Base-by-base conservation (phyloP, 306 rosid genomes). In the Comarum palustre region DNA sequence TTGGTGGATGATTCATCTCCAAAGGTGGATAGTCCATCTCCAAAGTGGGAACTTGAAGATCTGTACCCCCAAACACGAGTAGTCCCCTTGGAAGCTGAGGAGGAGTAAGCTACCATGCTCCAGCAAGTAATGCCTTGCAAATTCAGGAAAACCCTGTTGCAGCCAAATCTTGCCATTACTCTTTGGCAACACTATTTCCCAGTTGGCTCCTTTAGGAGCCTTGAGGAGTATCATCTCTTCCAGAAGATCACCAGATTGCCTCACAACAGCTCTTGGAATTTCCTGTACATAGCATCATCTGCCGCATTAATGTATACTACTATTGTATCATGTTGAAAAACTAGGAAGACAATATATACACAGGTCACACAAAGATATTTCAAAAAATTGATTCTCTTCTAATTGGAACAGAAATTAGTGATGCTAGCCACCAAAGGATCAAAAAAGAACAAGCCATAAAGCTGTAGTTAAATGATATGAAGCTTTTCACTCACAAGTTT, bases 1-100 rank as follows among this genome's bases (percentile, higher is more conserved):
- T 31, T 1, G 34, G 12, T 47, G 60, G 8, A 48, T 31, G 31
- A 13, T 31, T 13, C 27, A 68, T 48, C 73, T 68, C 73, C 38
- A 10, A 10, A 47, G 73, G 29, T 52, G 60, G 24, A 48, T 68
- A 68, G 5, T 47, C 12, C 5, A 68, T 48, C 73, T 68, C 73
- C 22, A 48, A 4, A 27, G 73, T 31, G 39, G n/a, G n/a, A n/a
- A n/a, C 24, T 16, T 29, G 25, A 45, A 68, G 29, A 68, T 68
- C 41, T 34, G 58, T 16, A 68, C 42, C 11, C 24, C 2, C 10
- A 68, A 68, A 15, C 31, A 22, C 3, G 38, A 68, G 47, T 16
- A 43, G 8, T 7, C 19, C 58, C 72, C 72, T 68, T 16, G 15
- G 34, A 5, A 46, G 7, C 9, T 25, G 58, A 68, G 46, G 15